These are phyloP conservation scores for Aegilops speltoides DNA, from an alignment of 176 grass and related monocot genomes.

Conservation along the genomic window DNA sequence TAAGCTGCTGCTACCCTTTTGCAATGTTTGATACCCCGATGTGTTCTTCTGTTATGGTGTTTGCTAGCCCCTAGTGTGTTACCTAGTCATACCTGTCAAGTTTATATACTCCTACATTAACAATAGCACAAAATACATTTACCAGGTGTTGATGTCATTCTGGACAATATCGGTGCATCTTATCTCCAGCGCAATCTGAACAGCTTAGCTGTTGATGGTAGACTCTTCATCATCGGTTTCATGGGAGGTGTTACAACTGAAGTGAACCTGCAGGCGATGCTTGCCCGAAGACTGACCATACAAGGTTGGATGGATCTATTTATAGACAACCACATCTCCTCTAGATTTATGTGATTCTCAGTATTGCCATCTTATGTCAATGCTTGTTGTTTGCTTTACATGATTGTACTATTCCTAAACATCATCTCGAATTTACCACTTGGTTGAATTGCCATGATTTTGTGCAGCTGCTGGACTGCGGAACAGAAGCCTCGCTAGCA, in stretches of 20 bases:
- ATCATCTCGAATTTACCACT: neutral
- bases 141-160: conserved; percentile 85
- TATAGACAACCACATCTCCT: neutral
- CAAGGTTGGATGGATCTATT: conserved; percentile 44
- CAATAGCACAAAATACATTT: neutral
- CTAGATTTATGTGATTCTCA: neutral
- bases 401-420: neutral
- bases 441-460: neutral
- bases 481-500: conserved; percentile 47
- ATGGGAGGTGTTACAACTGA: conserved; percentile 55
- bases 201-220: conserved; percentile 74
- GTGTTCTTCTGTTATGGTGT: neutral
- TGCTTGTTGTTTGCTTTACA: neutral
- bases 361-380: neutral
- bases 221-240: conserved; percentile 89
- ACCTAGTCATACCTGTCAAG: neutral
- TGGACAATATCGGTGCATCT: conserved; percentile 70
- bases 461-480: conserved; percentile 72
- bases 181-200: conserved; percentile 79
- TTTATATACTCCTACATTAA: neutral
- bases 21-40: neutral
- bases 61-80: neutral
- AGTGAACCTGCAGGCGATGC: conserved; percentile 57
- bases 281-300: conserved; percentile 71
- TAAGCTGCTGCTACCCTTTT: conserved; percentile 12